Conservation (phyloP, 1,139 yeast species). For the Diutina siamensis region DNA sequence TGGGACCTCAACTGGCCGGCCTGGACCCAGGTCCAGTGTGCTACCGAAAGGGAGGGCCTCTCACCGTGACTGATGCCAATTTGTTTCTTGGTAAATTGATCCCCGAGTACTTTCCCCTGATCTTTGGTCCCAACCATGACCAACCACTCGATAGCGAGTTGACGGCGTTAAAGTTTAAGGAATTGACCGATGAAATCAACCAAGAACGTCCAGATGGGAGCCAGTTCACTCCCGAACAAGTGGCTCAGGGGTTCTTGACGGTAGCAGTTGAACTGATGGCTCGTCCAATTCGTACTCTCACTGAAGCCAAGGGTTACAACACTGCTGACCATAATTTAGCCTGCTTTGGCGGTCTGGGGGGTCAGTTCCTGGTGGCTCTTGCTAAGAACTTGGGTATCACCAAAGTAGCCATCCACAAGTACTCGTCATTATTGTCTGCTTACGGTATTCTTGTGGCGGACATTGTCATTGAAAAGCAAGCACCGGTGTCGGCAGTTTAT, state of each 20-base stretch:
- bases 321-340: constrained; percentile 35
- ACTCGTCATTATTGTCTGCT: constrained; percentile 44
- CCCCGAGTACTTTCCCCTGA: constrained; percentile 39
- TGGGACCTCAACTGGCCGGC: constrained; percentile 46
- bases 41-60: constrained; percentile 45
- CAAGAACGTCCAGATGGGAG: constrained; percentile 1
- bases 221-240: constrained; percentile 28
- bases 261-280: constrained; percentile 49
- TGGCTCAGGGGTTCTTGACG: constrained; percentile 40
- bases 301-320: constrained; percentile 42
- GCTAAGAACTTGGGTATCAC: constrained; percentile 36
- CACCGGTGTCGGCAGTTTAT: constrained; percentile 6
- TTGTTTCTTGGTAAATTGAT: constrained; percentile 37
- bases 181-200: constrained; percentile 29
- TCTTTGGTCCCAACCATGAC: constrained; percentile 41
- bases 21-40: constrained; percentile 54
- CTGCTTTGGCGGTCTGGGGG: constrained; percentile 51
- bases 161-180: constrained; percentile 25
- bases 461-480: constrained; percentile 23
- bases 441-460: constrained; percentile 48
- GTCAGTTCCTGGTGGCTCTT: constrained; percentile 44
- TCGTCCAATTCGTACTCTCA: constrained; percentile 41
- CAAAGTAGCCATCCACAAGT: constrained; percentile 36
- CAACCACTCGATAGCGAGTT: constrained; percentile 33
- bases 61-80: constrained; percentile 47